Evolutionary conservation across 495 filamentous ascomycete species (phyloP).

Genomic region (Immersiella caudata): DNA sequence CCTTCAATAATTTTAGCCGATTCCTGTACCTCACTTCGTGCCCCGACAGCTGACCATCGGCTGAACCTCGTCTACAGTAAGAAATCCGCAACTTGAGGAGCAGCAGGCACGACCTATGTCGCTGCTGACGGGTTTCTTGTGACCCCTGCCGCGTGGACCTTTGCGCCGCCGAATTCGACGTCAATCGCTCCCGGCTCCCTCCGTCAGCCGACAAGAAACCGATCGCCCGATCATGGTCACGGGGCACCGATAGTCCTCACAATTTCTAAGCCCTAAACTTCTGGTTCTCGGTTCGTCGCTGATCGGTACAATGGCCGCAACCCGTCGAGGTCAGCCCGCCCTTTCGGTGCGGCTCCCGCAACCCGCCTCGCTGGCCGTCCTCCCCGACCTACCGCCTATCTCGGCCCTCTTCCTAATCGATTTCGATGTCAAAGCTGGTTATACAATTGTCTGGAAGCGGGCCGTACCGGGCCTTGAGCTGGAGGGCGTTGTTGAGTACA

Average conservation of each 20-base stretch:
- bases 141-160: neutral
- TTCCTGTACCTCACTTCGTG: neutral
- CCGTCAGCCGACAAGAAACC: neutral
- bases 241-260: slow-evolving; percentile 12
- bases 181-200: neutral
- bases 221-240: slow-evolving; percentile 19
- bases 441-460: slow-evolving; percentile 84
- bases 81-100: neutral
- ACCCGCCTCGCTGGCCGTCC: slow-evolving; percentile 31
- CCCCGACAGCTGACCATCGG: neutral
- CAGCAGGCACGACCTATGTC: neutral
- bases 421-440: slow-evolving; percentile 86
- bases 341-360: slow-evolving; percentile 50
- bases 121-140: neutral
- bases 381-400: slow-evolving; percentile 69
- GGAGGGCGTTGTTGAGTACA: slow-evolving; percentile 91
- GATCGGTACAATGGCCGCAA: slow-evolving; percentile 48
- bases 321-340: slow-evolving; percentile 54
- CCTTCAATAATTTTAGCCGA: slow-evolving; percentile 13
- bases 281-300: neutral
- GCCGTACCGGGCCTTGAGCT: slow-evolving; percentile 73
- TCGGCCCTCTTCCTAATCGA: slow-evolving; percentile 82
- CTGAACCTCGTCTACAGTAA: neutral
- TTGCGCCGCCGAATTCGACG: slow-evolving; percentile 7
- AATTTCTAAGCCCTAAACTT: neutral